Evolutionary conservation across 768 basidiomycete genomes (phyloP).

Genomic region (Serendipita sp.): DNA sequence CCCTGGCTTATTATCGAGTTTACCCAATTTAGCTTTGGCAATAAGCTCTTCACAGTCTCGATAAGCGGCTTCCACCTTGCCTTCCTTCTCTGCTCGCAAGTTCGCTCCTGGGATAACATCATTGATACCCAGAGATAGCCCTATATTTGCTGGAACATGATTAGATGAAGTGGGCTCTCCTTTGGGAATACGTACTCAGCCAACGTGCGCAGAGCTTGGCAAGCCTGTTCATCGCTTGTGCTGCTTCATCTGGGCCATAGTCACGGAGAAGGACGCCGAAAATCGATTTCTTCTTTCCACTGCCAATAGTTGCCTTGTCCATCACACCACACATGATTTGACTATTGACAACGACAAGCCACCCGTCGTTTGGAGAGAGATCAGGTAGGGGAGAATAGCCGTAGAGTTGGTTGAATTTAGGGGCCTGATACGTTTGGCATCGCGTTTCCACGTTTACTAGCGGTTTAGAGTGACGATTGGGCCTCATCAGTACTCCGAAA

Average conservation of each 20-base stretch:
- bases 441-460: conserved; percentile 91
- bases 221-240: conserved; percentile 85
- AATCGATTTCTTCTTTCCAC: conserved; percentile 98
- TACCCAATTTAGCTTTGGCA: conserved; percentile 74
- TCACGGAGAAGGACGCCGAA: conserved; percentile 96
- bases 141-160: conserved; percentile 61
- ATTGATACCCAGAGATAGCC: conserved; percentile 95
- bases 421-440: conserved; percentile 79
- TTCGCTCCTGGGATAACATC: conserved; percentile 91
- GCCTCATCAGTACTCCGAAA: conserved; percentile 94
- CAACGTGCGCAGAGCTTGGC: conserved; percentile 93
- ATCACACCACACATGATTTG: conserved; percentile 99
- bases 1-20: conserved; percentile 92
- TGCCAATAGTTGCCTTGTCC: conserved; percentile 95
- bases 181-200: conserved; percentile 39
- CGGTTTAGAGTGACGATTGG: conserved; percentile 67
- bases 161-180: not conserved
- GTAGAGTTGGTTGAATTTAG: conserved; percentile 37
- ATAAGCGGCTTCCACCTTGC: conserved; percentile 76
- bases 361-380: conserved; percentile 92
- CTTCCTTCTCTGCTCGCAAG: conserved; percentile 66
- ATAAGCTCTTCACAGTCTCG: conserved; percentile 76
- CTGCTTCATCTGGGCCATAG: conserved; percentile 89
- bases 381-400: conserved; percentile 51
- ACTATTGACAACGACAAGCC: conserved; percentile 90